phyloP scores from a whole-genome alignment of 495 filamentous ascomycete species.

The Lindgomyces ingoldianus region DNA sequence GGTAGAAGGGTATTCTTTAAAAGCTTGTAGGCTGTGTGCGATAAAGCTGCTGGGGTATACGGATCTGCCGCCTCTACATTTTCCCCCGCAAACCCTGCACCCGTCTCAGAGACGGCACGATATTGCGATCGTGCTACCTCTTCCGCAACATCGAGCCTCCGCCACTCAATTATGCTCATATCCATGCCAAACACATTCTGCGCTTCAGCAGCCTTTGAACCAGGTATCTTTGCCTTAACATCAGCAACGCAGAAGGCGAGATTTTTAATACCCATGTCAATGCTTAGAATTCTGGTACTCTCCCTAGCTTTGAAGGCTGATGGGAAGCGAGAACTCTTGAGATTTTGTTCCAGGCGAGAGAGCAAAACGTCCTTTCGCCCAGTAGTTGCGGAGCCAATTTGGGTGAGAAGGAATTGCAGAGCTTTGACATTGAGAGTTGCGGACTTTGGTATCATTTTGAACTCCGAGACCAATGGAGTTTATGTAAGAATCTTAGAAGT shows the following conservation, averaged over 20 bases:
- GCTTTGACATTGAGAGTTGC: conserved; percentile 5
- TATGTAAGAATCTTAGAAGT: no score
- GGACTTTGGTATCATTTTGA: conserved; percentile 7
- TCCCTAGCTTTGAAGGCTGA: background rate
- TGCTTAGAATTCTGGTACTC: conserved; percentile 62
- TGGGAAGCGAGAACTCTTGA: conserved; percentile 1
- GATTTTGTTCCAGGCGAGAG: conserved; percentile 4
- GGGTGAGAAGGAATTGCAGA: conserved; percentile 8
- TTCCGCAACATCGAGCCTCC: conserved; percentile 26
- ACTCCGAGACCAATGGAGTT: background rate
- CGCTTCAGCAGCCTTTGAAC: background rate
- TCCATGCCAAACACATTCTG: no score
- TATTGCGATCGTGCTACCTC: conserved; percentile 8
- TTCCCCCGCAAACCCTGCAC: background rate
- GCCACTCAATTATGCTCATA: conserved; percentile 28
- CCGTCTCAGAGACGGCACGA: background rate
- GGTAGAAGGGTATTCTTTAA: conserved; percentile 55
- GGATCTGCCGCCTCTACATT: conserved; percentile 38
- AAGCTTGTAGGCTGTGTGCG: conserved; percentile 63
- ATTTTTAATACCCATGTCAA: conserved; percentile 87
- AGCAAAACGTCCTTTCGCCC: conserved; percentile 17
- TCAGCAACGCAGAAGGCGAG: conserved; percentile 71
- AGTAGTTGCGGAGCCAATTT: conserved; percentile 25
- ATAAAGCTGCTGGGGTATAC: conserved; percentile 61
- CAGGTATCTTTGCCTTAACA: conserved; percentile 14